These are phyloP conservation scores for Entomortierella beljakovae DNA, from an alignment of 192 early-diverging fungal species.

Conservation along the genomic window DNA sequence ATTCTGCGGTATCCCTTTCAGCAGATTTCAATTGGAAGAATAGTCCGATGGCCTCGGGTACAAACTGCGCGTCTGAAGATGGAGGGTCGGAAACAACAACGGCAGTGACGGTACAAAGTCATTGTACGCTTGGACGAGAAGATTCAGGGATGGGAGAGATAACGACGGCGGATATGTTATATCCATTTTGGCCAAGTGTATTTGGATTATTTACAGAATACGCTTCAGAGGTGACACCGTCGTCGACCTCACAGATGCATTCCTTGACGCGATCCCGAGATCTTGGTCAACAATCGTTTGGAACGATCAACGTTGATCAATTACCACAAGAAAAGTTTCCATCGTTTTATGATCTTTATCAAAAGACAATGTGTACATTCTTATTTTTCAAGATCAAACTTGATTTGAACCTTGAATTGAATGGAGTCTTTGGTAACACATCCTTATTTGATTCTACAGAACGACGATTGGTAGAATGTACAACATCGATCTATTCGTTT, in stretches of 20 bases:
- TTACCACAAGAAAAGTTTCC: constrained; percentile 51
- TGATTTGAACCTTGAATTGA: constrained; percentile 56
- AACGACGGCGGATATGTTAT: constrained; percentile 25
- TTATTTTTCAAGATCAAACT: constrained; percentile 60
- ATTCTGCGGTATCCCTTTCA: constrained; percentile 36
- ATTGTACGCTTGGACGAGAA: constrained; percentile 11
- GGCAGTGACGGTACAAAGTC: background rate
- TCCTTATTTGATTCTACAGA: constrained; percentile 62
- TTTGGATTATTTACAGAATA: constrained; percentile 53
- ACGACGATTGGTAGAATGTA: constrained; percentile 63
- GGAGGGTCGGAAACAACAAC: constrained; percentile 11
- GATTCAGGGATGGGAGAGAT: constrained; percentile 25
- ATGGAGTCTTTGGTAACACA: constrained; percentile 61
- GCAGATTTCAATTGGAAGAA: constrained; percentile 32
- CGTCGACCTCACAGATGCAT: constrained; percentile 32
- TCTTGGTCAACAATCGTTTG: constrained; percentile 43
- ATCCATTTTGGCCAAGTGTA: constrained; percentile 48
- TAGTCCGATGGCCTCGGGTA: constrained; percentile 9
- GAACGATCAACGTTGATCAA: constrained; percentile 42
- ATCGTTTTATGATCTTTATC: constrained; percentile 40
- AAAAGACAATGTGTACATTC: constrained; percentile 54
- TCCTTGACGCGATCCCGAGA: constrained; percentile 32
- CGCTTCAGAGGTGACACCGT: constrained; percentile 24
- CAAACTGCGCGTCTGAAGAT: constrained; percentile 12
- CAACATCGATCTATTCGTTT: constrained; percentile 64